A percentile compares a stretch with the other conserved stretches of the same genome.
phyloP scores from a whole-genome alignment of 2,329 filamentous ascomycete genomes.

The Septoria petroselini region DNA sequence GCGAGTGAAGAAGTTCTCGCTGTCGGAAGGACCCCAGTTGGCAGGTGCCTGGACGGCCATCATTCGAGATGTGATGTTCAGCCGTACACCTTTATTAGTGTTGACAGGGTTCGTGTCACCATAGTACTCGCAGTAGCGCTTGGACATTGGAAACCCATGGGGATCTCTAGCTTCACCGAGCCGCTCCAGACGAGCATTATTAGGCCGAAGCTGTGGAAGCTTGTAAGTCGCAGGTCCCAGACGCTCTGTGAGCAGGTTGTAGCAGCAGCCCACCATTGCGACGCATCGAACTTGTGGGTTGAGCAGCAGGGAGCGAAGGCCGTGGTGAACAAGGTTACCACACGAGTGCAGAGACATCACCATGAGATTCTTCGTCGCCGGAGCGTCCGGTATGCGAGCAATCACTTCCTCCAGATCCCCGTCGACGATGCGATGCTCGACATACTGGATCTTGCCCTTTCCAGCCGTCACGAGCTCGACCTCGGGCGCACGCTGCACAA shows the following conservation, averaged over 20 bases:
- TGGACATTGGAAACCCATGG: slow-evolving; percentile 91
- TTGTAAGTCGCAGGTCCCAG: slow-evolving; percentile 86
- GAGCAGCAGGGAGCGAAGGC: slow-evolving; percentile 76
- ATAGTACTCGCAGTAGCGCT: slow-evolving; percentile 56
- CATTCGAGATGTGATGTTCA: slow-evolving; percentile 96
- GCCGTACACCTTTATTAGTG: slow-evolving; percentile 60
- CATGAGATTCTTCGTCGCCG: slow-evolving; percentile 57
- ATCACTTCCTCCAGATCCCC: slow-evolving; percentile 69
- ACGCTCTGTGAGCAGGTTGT: slow-evolving; percentile 90
- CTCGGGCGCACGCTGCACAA: slow-evolving; percentile 14
- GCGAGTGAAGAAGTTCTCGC: slow-evolving; percentile 81
- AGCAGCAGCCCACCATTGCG: slow-evolving; percentile 95
- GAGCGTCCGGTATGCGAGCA: slow-evolving; percentile 42
- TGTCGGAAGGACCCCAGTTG: slow-evolving; percentile 83
- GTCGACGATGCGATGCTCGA: slow-evolving; percentile 69
- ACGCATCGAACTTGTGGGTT: slow-evolving; percentile 85
- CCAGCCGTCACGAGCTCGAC: slow-evolving; percentile 40
- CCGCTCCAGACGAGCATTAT: slow-evolving; percentile 62
- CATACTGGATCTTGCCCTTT: slow-evolving; percentile 69
- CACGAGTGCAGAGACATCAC: slow-evolving; percentile 95
- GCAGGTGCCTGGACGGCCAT: slow-evolving; percentile 95
- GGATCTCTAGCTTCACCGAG: slow-evolving; percentile 75
- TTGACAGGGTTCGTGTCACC: slow-evolving; percentile 17
- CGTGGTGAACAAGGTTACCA: slow-evolving; percentile 94
- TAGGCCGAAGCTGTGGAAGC: slow-evolving; percentile 68